Evolutionary conservation across 2,329 filamentous ascomycete genomes (phyloP).

Genomic region (Thelonectria rubi): DNA sequence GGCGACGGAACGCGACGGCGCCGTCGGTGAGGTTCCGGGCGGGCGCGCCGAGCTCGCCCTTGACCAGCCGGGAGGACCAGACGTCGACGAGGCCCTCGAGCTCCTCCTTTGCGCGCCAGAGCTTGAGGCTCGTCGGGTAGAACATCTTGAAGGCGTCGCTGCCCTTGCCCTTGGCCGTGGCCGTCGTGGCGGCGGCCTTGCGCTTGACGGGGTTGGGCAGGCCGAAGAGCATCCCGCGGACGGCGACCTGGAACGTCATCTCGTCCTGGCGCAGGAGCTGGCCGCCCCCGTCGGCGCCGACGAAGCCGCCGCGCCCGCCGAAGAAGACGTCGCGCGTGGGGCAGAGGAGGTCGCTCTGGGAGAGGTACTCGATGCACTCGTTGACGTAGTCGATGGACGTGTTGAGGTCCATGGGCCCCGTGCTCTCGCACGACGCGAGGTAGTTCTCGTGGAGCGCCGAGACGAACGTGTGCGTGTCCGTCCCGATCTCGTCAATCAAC

Average conservation of each 20-base stretch:
- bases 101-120: constrained; percentile 88
- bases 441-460: constrained; percentile 96
- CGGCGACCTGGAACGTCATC: constrained; percentile 90
- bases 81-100: constrained; percentile 76
- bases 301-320: constrained; percentile 64
- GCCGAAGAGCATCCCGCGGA: constrained; percentile 84
- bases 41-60: constrained; percentile 56
- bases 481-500: constrained; percentile 92
- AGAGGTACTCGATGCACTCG: constrained; percentile 86
- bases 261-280: constrained; percentile 91
- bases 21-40: constrained; percentile 54
- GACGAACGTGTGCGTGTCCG: constrained; percentile 89
- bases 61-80: constrained; percentile 70
- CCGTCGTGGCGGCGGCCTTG: constrained; percentile 57
- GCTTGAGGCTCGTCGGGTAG: constrained; percentile 83
- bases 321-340: constrained; percentile 77
- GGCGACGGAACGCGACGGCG: constrained; percentile 59
- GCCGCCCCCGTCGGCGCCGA: constrained; percentile 65
- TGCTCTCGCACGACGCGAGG: constrained; percentile 78
- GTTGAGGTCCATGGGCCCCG: constrained; percentile 57
- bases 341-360: constrained; percentile 86
- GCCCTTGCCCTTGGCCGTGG: constrained; percentile 53
- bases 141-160: constrained; percentile 86
- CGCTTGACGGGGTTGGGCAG: constrained; percentile 87
- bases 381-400: constrained; percentile 81